Evolutionary conservation across 108 stramenopile species (phyloP).

Genomic region (Asterionellopsis glacialis): DNA sequence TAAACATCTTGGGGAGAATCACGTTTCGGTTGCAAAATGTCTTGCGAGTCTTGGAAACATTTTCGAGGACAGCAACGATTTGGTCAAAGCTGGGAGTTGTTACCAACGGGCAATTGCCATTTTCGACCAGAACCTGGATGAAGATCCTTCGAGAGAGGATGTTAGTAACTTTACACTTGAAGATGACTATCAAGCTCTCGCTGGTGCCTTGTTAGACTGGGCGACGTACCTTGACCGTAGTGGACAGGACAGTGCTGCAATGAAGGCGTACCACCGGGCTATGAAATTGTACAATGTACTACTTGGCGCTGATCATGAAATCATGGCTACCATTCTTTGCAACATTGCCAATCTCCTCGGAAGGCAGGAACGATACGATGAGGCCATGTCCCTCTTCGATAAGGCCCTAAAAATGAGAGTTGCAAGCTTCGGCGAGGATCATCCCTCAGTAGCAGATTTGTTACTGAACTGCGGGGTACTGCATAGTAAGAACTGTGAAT

Average conservation of each 20-base stretch:
- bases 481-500: not conserved
- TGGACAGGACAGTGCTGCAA: slow-evolving; percentile 5
- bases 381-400: slow-evolving; percentile 5
- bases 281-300: slow-evolving; percentile 1
- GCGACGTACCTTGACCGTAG: slow-evolving; percentile 5
- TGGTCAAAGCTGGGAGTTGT: slow-evolving; percentile 6
- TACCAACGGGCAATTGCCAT: slow-evolving; percentile 6
- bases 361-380: slow-evolving; percentile 2
- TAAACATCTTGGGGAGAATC: slow-evolving; percentile 2
- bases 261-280: slow-evolving; percentile 12
- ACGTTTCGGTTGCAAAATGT: slow-evolving; percentile 8
- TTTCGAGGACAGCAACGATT: slow-evolving; percentile 3
- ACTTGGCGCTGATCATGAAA: not conserved
- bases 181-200: slow-evolving; percentile 7
- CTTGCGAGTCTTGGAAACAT: slow-evolving; percentile 7
- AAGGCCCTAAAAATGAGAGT: not conserved
- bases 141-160: not conserved
- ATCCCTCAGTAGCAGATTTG: slow-evolving; percentile 4
- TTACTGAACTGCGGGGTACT: not conserved
- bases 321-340: slow-evolving; percentile 8
- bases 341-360: slow-evolving; percentile 2
- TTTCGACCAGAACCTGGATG: slow-evolving; percentile 7
- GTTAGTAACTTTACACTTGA: slow-evolving; percentile 2
- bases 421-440: slow-evolving; percentile 1
- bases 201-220: slow-evolving; percentile 8